Evolutionary conservation across 345 rosid species (phyloP).

Genomic region (Arabidopsis suecica): DNA sequence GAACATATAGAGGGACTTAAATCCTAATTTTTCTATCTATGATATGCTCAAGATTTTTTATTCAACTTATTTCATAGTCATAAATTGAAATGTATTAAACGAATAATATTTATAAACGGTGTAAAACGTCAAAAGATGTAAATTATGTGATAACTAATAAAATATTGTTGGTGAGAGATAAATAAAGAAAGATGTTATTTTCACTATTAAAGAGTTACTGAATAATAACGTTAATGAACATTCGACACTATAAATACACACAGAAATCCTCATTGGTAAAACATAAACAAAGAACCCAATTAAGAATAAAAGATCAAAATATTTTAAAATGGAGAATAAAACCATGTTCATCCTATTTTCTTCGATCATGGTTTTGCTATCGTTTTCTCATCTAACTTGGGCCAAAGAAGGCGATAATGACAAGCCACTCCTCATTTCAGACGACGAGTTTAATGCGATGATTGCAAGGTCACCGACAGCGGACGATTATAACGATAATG

Average conservation of each 20-base stretch:
- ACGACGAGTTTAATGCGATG: not conserved
- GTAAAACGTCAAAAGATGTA: not conserved
- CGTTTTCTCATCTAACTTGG: conserved; percentile 1
- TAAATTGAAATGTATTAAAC: conserved; percentile 6
- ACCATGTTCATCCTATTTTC: not conserved
- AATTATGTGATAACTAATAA: not conserved
- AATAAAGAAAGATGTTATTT: not conserved
- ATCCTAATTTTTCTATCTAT: not conserved
- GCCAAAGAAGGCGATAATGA: not conserved
- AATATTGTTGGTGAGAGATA: not conserved
- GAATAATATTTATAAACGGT: not conserved
- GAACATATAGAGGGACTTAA: not conserved
- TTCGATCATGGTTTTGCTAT: conserved; percentile 7
- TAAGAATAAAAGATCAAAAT: not conserved
- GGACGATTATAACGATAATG: not conserved
- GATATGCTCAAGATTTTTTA: not conserved
- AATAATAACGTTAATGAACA: not conserved
- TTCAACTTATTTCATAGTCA: not conserved
- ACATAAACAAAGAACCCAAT: not conserved
- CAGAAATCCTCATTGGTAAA: not conserved
- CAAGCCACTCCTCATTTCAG: not conserved
- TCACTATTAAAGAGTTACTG: not conserved
- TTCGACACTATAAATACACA: conserved; percentile 1
- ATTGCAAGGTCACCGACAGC: not conserved
- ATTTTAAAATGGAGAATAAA: conserved; percentile 18